Base-by-base conservation (phyloP, 164 flowering plant genomes). In the Tinospora cordifolia region DNA sequence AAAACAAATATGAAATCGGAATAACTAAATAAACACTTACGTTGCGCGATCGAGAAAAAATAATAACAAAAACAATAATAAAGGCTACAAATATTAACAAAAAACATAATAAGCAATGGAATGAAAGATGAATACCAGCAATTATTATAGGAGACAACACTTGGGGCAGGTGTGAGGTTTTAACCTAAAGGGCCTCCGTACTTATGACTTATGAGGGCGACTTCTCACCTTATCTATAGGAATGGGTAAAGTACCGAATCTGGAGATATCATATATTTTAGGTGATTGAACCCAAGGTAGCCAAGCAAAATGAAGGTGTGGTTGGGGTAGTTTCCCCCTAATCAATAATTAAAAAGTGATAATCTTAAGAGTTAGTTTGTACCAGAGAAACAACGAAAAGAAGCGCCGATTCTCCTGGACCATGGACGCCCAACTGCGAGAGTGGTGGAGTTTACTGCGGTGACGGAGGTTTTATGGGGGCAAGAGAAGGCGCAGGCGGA, bases 321-420 rank as follows among this genome's bases (percentile, higher is more conserved):
- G 24, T 54, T 44, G 12, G 47, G 47, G 47, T 44, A 30, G 4
- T 44, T 44, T 44, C 47, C 14, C 12, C 47, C 14, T 10, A 30
- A 30, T 30, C 36, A 30, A 30, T 30, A 30, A 30, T 30, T 30
- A 30, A 2, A 30, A 30, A 2, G 36, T 30, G 36, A 30, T 30
- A 30, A 30, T 30, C 36, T 30, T 30, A 30, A 30, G 36, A 4
- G 36, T 30, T 30, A 1, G 36, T 30, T 30, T 1, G 17, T 69
- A 69, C 72, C 72, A 19, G 65, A 22, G 54, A 69, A 41, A 25
- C 72, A 69, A 22, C 72, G 72, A 27, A 69, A 22, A 40, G 72
- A 69, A 25, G 65, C 15, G 26, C 72, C 66, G 24, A 69, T 69
- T 22, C 57, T 44, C n/a, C 62, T 69, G 38, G 72, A n/a, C 66